Base-by-base conservation (phyloP, 129 eudicot genomes). In the Escallonia rubra region DNA sequence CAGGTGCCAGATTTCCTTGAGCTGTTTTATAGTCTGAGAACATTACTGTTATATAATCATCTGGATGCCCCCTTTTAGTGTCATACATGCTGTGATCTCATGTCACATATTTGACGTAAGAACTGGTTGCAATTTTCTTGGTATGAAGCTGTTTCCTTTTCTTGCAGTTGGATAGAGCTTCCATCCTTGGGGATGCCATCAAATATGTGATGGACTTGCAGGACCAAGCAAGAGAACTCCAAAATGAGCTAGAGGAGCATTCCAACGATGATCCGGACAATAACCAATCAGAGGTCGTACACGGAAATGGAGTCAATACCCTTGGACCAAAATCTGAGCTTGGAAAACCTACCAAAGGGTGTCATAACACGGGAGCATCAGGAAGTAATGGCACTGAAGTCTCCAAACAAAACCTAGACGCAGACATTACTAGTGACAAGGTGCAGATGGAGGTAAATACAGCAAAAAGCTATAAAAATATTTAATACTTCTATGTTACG, bases 101-200 rank as follows among this genome's bases (percentile, higher is more conserved):
- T 23, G 34, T 23, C 34, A 23, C 34, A 23, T 23, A 23, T 23
- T 23, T 23, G 34, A 23, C 34, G 1, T 23, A 23, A 1, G 1
- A 23, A 23, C 34, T 23, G 34, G 34, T 23, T 23, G 34, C 34
- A 23, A 23, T 23, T 23, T 23, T 23, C 34, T 51, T 10, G 1
- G 8, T 12, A 41, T 13, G 8, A 51, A 6, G 11, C 12, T 2
- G 42, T 16, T 40, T 44, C 34, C n/a, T 54, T 42, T 63, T 42
- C 14, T 60, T 62, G 51, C 59, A 92, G 98, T 67, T 93, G 80
- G 96, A 93, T 55, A 84, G 92, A 70, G 96, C 96, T 34, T 80
- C 98, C 8, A 92, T 92, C 10, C 89, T 92, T 3, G 89, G 89
- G 66, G 98, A 92, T 77, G 98, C 98, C 2, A 92, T 92, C 34